Percentiles rank a stretch among this genome's conserved stretches.
These are phyloP conservation scores for Leucogyrophana mollusca DNA, from an alignment of 768 basidiomycete species.

Conservation along the genomic window DNA sequence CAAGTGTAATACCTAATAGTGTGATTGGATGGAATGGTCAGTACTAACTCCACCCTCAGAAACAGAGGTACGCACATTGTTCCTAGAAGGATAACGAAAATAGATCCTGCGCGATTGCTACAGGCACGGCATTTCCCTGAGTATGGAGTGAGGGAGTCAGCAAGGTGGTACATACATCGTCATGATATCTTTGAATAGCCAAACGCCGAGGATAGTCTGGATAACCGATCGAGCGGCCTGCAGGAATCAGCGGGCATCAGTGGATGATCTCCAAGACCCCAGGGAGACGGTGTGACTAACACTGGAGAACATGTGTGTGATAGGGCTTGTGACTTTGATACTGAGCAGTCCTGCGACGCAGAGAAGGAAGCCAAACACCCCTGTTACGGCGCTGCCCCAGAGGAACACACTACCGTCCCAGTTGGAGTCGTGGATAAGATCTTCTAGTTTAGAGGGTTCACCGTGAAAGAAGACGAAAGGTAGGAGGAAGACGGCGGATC, in stretches of 20 bases:
- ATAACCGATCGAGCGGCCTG: constrained; percentile 82
- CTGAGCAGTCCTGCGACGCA: constrained; percentile 77
- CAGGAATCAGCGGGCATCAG: constrained; percentile 5
- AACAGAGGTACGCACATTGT: constrained; percentile 51
- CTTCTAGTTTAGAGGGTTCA: constrained; percentile 44
- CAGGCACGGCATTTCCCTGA: background rate
- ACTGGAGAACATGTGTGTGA: constrained; percentile 84
- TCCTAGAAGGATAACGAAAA: constrained; percentile 64
- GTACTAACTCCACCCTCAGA: background rate
- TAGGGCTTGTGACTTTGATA: constrained; percentile 79
- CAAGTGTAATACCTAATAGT: constrained; percentile 56
- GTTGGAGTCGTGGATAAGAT: constrained; percentile 33
- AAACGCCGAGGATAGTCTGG: constrained; percentile 78
- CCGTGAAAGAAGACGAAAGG: constrained; percentile 61
- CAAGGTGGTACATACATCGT: constrained; percentile 52
- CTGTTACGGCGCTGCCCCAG: constrained; percentile 68
- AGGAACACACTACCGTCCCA: constrained; percentile 57
- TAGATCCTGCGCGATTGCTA: constrained; percentile 64
- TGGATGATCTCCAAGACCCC: background rate
- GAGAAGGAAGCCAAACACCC: constrained; percentile 78
- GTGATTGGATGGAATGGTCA: constrained; percentile 24
- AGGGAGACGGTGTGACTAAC: constrained; percentile 40
- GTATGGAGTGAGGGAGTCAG: background rate
- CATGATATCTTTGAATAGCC: constrained; percentile 72
- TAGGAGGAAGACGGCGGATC: constrained; percentile 62